Conservation (phyloP, 768 basidiomycete genomes). For the Boletus speciosus region DNA sequence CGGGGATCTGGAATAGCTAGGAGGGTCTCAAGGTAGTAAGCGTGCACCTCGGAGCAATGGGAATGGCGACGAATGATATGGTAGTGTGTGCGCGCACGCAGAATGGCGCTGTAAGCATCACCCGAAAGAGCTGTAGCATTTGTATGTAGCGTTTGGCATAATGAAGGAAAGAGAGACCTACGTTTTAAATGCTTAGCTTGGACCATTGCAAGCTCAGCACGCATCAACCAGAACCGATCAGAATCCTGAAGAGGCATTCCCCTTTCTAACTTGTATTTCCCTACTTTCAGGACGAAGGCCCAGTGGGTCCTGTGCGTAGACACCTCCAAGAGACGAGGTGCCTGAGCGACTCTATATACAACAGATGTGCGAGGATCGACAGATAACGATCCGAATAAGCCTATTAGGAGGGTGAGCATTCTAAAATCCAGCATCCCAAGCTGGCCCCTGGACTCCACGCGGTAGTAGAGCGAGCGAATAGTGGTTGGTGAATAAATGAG, state of each 20-base stretch:
- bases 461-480: slow-evolving; percentile 40
- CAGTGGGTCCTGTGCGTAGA: slow-evolving; percentile 38
- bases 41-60: slow-evolving; percentile 42
- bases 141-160: slow-evolving; percentile 5
- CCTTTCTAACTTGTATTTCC: slow-evolving; percentile 40
- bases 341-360: slow-evolving; percentile 29
- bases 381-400: slow-evolving; percentile 51
- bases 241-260: slow-evolving; percentile 34
- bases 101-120: slow-evolving; percentile 14
- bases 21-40: slow-evolving; percentile 45
- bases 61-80: slow-evolving; percentile 36
- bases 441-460: slow-evolving; percentile 32
- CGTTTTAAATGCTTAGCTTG: slow-evolving; percentile 8
- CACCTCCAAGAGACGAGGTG: slow-evolving; percentile 25
- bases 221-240: slow-evolving; percentile 67
- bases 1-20: slow-evolving; percentile 27
- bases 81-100: slow-evolving; percentile 41
- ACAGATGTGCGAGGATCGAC: slow-evolving; percentile 25
- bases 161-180: slow-evolving; percentile 9
- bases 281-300: slow-evolving; percentile 46
- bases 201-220: slow-evolving; percentile 36
- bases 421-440: slow-evolving; percentile 33
- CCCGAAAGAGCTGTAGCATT: slow-evolving; percentile 10
- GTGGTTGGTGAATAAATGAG: slow-evolving; percentile 26
- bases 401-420: slow-evolving; percentile 42